These are phyloP conservation scores for Cinnamomum chago DNA, from an alignment of 164 flowering plant genomes.

Conservation along the genomic window DNA sequence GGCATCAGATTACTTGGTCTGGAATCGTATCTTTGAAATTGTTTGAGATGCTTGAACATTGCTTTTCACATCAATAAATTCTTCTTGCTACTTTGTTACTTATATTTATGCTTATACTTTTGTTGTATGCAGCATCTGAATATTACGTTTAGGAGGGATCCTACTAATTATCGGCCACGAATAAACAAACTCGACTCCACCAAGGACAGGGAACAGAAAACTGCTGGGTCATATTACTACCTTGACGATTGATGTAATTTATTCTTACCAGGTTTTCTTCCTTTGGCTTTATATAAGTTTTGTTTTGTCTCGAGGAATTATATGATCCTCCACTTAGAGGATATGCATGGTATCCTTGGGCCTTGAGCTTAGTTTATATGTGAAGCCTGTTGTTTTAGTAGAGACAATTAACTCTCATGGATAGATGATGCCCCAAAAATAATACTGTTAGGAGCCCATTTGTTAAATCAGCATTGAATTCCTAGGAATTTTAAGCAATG, in stretches of 20 bases:
- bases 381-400: too few species aligned
- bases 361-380: too few species aligned
- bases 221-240: constrained; percentile 93
- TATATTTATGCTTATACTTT: not conserved
- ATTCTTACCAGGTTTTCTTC: constrained; percentile 10
- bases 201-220: constrained; percentile 90
- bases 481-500: too few species aligned
- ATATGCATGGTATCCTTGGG: too few species aligned
- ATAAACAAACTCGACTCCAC: constrained; percentile 92
- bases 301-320: not conserved
- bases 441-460: too few species aligned
- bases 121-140: constrained; percentile 66
- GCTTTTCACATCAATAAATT: not conserved
- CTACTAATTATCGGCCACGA: constrained; percentile 85
- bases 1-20: too few species aligned
- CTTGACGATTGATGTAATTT: constrained; percentile 56
- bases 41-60: not conserved
- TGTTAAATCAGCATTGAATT: too few species aligned
- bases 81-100: not conserved
- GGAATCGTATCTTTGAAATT: not conserved
- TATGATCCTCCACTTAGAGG: not conserved
- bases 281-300: not conserved
- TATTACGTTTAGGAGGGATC: constrained; percentile 92
- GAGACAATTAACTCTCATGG: too few species aligned
- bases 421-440: too few species aligned